These are phyloP conservation scores for Truncatella angustata DNA, from an alignment of 2,329 filamentous ascomycete genomes.

Conservation along the genomic window DNA sequence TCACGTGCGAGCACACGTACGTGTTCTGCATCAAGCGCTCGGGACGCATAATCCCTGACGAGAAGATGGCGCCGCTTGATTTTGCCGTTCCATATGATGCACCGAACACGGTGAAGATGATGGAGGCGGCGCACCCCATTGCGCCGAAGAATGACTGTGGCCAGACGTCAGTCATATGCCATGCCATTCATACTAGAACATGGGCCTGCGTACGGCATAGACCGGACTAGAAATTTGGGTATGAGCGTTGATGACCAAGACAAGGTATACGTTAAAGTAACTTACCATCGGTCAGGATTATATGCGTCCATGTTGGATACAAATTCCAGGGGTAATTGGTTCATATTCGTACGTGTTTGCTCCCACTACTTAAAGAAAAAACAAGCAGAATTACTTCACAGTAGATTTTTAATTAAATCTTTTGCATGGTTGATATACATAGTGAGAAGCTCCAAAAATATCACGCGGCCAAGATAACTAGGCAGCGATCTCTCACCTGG, in stretches of 20 bases:
- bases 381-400: no score
- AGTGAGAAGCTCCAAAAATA: no score
- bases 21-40: conserved; percentile 44
- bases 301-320: conserved; percentile 28
- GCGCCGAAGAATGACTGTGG: conserved; percentile 45
- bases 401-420: no score
- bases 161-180: no score
- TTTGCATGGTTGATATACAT: no score
- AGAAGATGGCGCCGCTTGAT: conserved; percentile 41
- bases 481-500: no score
- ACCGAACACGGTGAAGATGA: conserved; percentile 51
- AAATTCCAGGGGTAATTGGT: not conserved
- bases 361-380: no score
- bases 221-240: conserved; percentile 32
- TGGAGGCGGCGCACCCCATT: conserved; percentile 41
- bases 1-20: conserved; percentile 10
- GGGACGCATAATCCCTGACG: conserved; percentile 41
- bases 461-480: no score
- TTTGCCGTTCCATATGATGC: conserved; percentile 44
- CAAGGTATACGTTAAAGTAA: not conserved
- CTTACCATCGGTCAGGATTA: conserved; percentile 36
- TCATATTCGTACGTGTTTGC: no score
- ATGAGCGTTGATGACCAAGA: not conserved
- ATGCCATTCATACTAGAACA: no score
- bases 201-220: conserved; percentile 46